phyloP scores from a whole-genome alignment of 768 basidiomycete genomes.

The Dacryopinax spathularia region DNA sequence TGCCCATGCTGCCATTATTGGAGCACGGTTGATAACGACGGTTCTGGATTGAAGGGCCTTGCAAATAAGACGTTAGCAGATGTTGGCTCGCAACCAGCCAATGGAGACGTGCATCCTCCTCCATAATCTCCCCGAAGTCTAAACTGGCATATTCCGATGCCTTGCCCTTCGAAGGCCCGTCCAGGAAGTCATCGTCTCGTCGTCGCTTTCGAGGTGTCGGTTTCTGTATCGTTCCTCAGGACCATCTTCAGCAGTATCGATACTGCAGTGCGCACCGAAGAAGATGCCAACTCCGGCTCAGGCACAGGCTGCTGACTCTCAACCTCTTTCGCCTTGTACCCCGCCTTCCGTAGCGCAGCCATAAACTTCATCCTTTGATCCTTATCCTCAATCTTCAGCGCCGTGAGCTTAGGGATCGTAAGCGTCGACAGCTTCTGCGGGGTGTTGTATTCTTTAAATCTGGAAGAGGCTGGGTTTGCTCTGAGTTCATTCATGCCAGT shows the following conservation, averaged over 20 bases:
- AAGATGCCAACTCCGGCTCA: background rate
- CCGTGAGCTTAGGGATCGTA: slow-evolving; percentile 43
- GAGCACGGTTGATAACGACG: slow-evolving; percentile 74
- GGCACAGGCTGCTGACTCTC: slow-evolving; percentile 9
- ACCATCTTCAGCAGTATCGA: background rate
- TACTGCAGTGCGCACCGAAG: background rate
- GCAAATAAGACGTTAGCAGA: background rate
- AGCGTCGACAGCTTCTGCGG: slow-evolving; percentile 41
- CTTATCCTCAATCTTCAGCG: slow-evolving; percentile 46
- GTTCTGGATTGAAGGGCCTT: slow-evolving; percentile 48
- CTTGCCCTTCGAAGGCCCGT: slow-evolving; percentile 37
- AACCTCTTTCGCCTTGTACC: slow-evolving; percentile 29
- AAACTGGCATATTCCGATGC: slow-evolving; percentile 38
- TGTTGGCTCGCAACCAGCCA: background rate
- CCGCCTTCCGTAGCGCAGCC: slow-evolving; percentile 46
- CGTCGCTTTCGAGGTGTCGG: slow-evolving; percentile 27
- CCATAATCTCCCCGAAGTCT: slow-evolving; percentile 57
- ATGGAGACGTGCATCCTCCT: slow-evolving; percentile 43
- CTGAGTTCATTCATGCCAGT: background rate
- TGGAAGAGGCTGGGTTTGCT: slow-evolving; percentile 19
- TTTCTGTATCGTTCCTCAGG: background rate
- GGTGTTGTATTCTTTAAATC: slow-evolving; percentile 60
- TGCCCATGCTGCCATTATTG: slow-evolving; percentile 90
- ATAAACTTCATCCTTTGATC: slow-evolving; percentile 49
- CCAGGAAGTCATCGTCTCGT: slow-evolving; percentile 36